Conservation (phyloP, 1,284 basidiomycete species). For the Pisolithus thermaeus region DNA sequence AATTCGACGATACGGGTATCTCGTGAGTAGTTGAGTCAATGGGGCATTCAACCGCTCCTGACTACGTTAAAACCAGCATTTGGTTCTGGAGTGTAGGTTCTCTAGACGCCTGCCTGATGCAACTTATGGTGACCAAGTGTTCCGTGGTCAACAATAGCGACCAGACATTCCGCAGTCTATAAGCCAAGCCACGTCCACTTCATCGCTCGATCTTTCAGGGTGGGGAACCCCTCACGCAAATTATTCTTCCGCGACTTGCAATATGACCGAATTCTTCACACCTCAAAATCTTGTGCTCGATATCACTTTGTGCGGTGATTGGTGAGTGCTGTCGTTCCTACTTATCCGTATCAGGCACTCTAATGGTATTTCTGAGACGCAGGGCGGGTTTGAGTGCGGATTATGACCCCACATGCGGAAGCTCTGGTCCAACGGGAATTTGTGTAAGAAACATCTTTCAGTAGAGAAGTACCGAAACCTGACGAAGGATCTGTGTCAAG, state of each 20-base stretch:
- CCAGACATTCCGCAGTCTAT: conserved; percentile 40
- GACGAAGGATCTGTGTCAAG: conserved; percentile 16
- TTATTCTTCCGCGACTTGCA: conserved; percentile 40
- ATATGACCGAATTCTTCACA: conserved; percentile 44
- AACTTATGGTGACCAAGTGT: neutral
- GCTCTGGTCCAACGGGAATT: conserved; percentile 32
- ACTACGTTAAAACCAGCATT: conserved; percentile 33
- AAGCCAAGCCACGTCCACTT: conserved; percentile 31
- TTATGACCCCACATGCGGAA: conserved; percentile 33
- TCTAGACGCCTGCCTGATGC: conserved; percentile 2
- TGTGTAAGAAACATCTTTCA: conserved; percentile 30
- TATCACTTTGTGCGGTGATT: conserved; percentile 54
- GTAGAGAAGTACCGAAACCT: neutral
- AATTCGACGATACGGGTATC: conserved; percentile 57
- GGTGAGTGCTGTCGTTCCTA: conserved; percentile 27
- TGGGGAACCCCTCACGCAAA: conserved; percentile 53
- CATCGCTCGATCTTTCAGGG: conserved; percentile 42
- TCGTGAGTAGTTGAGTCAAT: conserved; percentile 40
- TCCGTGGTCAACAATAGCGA: conserved; percentile 27
- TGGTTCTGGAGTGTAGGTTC: conserved; percentile 73
- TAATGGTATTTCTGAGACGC: neutral
- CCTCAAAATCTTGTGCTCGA: conserved; percentile 51
- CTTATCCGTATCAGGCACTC: neutral
- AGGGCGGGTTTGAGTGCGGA: conserved; percentile 39
- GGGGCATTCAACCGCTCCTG: conserved; percentile 1